Base-by-base conservation (phyloP, 73 alveolate genomes). In the Paramecium tetraurelia region DNA sequence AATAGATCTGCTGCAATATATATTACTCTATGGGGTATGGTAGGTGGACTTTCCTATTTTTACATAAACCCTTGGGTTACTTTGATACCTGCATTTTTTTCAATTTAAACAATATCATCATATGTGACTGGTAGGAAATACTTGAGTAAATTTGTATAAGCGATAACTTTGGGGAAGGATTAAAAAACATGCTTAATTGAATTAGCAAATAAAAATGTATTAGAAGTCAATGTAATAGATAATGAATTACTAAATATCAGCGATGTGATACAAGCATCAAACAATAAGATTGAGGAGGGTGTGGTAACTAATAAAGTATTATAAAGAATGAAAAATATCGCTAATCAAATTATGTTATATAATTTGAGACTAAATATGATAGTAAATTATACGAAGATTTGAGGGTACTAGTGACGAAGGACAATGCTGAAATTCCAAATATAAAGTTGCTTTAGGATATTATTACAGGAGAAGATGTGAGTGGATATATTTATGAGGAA, bases 271-370 rank as follows among this genome's bases (percentile, higher is more conserved):
- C 21, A 10, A 24, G 27, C 5, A 5, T 63, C 86, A 36, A 72
- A 38, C 16, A 40, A 72, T 72, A 40, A 72, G 18, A 72, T 36
- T n/a, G 59, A 72, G 6, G 86, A 72, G 20, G 86, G 35, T 35
- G 59, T 72, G 84, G 84, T 63, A 63, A 53, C 31, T 22, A 63
- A 63, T 63, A 31, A 31, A 31, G 46, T 63, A 63, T 63, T 53
- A 63, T 31, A 63, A 31, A 63, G 57, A 72, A 72, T 72, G 59
- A 72, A 72, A 72, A 72, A 72, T 72, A 72, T 38, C 36, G 86
- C 35, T 22, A 72, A 21, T 29, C 59, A n/a, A 36, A 33, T 36
- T 72, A 35, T 72, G 86, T 72, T 31, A 72, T 72, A 72, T 38
- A 36, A 72, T 72, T 72, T 72, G 86, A 72, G 59, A 72, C 86